A percentile compares a stretch with the other conserved stretches of the same genome.
Conservation (phyloP, 495 filamentous ascomycete species). For the Hapsidospora chrysogenum region DNA sequence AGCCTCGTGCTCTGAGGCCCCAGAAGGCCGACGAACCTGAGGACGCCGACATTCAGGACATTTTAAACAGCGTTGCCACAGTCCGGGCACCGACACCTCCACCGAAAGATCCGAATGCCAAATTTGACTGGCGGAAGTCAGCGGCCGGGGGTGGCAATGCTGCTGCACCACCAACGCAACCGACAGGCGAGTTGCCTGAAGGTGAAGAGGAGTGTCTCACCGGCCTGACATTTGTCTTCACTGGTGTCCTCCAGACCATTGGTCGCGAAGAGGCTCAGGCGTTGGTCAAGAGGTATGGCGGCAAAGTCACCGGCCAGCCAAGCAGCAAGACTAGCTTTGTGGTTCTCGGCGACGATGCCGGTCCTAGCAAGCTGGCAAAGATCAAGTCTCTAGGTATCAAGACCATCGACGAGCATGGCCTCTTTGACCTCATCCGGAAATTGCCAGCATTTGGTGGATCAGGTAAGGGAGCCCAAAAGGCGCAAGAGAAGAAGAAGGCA, state of each 20-base stretch:
- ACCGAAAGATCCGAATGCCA: constrained; percentile 39
- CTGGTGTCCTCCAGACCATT: constrained; percentile 63
- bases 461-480: constrained; percentile 71
- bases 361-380: constrained; percentile 82
- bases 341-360: constrained; percentile 78
- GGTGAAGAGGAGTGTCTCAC: constrained; percentile 83
- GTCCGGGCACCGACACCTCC: constrained; percentile 73
- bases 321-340: constrained; percentile 90
- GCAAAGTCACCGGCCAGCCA: constrained; percentile 72
- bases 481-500: constrained; percentile 63
- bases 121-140: constrained; percentile 50
- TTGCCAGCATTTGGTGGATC: constrained; percentile 76
- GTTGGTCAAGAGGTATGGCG: constrained; percentile 83
- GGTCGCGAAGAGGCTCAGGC: constrained; percentile 74
- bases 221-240: constrained; percentile 95
- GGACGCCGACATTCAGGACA: constrained; percentile 52
- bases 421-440: constrained; percentile 72
- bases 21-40: constrained; percentile 46
- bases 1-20: constrained; percentile 35
- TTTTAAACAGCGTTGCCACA: constrained; percentile 74
- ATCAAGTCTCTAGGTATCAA: constrained; percentile 64
- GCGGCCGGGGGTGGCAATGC: constrained; percentile 35
- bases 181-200: constrained; percentile 56
- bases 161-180: constrained; percentile 33
- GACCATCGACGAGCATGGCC: constrained; percentile 83